Conservation (phyloP, 2,329 filamentous ascomycete genomes). For the Byssothecium circinans region DNA sequence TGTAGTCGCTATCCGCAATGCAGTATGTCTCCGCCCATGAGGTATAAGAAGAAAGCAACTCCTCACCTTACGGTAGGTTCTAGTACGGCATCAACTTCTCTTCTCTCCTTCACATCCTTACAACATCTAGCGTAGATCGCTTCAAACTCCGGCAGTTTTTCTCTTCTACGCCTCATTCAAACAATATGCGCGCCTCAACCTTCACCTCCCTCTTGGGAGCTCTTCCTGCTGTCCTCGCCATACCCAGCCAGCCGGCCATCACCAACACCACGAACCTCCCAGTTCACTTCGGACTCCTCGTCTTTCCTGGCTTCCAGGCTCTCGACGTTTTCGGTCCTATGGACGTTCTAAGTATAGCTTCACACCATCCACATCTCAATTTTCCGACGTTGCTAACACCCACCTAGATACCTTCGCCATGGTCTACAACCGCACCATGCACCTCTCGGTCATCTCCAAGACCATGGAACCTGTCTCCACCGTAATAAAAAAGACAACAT, state of each 20-base stretch:
- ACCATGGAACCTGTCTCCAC: constrained; percentile 33
- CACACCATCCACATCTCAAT: neutral
- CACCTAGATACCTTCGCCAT: constrained; percentile 25
- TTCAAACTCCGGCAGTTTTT: neutral
- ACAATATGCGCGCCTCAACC: constrained; percentile 13
- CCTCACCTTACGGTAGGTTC: neutral
- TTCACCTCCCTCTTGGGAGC: constrained; percentile 12
- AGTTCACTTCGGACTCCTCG: constrained; percentile 26
- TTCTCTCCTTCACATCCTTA: neutral
- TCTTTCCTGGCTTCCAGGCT: constrained; percentile 29
- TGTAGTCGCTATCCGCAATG: no score
- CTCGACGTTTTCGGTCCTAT: constrained; percentile 49
- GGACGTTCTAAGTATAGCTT: constrained; percentile 43
- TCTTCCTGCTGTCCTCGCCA: constrained; percentile 1
- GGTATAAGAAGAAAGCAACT: neutral
- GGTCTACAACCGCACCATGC: constrained; percentile 26
- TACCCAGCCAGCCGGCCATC: constrained; percentile 14
- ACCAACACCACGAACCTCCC: constrained; percentile 26
- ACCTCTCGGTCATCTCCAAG: constrained; percentile 28
- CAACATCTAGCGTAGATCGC: neutral
- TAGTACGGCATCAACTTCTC: neutral
- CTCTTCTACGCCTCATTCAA: neutral
- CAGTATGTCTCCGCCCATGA: neutral
- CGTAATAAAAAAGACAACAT: neutral
- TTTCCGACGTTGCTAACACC: neutral